Percentiles rank a stretch among this genome's conserved stretches.
Conservation (phyloP, 179 eudicot species). For the Heliamphora pulchella region DNA sequence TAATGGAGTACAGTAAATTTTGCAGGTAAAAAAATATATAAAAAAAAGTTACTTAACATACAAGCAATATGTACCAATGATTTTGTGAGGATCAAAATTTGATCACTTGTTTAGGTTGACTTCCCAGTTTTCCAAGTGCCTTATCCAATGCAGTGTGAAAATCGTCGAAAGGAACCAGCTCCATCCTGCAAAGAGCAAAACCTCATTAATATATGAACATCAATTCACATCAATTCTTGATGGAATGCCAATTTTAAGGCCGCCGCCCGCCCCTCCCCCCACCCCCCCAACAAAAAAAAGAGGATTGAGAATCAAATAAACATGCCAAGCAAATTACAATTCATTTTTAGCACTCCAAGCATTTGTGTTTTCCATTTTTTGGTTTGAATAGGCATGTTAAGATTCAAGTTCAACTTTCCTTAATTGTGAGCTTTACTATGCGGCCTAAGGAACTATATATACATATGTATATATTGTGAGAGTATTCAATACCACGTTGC, state of each 20-base stretch:
- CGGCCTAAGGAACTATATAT: too few species aligned
- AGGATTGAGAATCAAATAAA: background rate
- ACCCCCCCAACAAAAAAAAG: too few species aligned
- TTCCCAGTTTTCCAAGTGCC: slow-evolving; percentile 80
- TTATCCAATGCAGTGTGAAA: slow-evolving; percentile 61
- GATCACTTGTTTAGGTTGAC: slow-evolving; percentile 80
- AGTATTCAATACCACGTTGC: too few species aligned
- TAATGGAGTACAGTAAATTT: background rate
- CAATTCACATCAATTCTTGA: background rate
- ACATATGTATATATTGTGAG: too few species aligned
- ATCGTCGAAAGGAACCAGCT: slow-evolving; percentile 56
- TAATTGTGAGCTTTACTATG: too few species aligned
- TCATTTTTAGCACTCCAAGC: background rate
- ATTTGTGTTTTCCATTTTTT: too few species aligned
- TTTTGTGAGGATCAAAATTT: slow-evolving; percentile 36
- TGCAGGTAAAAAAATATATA: too few species aligned
- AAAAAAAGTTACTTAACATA: background rate
- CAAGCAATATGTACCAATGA: background rate
- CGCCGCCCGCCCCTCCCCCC: too few species aligned
- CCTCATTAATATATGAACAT: background rate
- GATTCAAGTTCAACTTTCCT: too few species aligned
- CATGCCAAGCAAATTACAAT: background rate
- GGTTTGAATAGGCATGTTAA: too few species aligned
- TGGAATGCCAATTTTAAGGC: background rate
- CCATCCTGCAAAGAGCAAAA: slow-evolving; percentile 58